Evolutionary conservation across 768 basidiomycete species (phyloP).

Genomic region (Galerina sulciceps): DNA sequence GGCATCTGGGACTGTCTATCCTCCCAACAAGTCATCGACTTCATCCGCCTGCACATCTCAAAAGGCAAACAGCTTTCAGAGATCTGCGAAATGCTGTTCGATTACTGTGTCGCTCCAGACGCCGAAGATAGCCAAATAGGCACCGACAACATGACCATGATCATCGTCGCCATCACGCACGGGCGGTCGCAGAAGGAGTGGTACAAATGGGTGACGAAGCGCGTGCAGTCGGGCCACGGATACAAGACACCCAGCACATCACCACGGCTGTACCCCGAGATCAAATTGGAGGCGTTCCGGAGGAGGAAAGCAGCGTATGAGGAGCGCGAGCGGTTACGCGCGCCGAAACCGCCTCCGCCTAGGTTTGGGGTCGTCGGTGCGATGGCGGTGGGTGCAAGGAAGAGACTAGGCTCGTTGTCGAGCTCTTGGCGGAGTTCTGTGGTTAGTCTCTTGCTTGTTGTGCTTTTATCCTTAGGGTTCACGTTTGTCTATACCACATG

Average conservation of each 20-base stretch:
- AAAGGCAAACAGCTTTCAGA: conserved; percentile 79
- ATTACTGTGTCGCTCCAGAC: conserved; percentile 93
- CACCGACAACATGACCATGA: conserved; percentile 98
- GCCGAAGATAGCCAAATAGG: conserved; percentile 92
- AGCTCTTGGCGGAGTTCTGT: too few species aligned
- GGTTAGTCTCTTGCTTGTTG: too few species aligned
- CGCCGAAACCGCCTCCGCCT: conserved; percentile 24
- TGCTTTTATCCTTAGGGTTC: too few species aligned
- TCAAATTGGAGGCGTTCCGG: conserved; percentile 64
- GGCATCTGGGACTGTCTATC: conserved; percentile 98
- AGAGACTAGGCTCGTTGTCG: too few species aligned
- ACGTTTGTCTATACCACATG: too few species aligned
- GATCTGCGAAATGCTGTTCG: conserved; percentile 89
- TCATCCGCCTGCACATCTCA: conserved; percentile 80
- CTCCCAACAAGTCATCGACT: conserved; percentile 92
- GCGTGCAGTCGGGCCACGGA: conserved; percentile 77
- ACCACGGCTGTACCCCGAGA: conserved; percentile 79
- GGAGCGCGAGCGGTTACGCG: conserved; percentile 41
- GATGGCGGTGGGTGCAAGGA: too few species aligned
- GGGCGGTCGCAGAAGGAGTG: conserved; percentile 91
- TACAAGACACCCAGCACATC: conserved; percentile 75
- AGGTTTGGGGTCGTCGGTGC: not conserved
- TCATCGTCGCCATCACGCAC: conserved; percentile 86
- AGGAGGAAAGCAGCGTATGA: conserved; percentile 63
- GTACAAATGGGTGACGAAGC: conserved; percentile 86